phyloP scores from a whole-genome alignment of 2,329 filamentous ascomycete species.

The Talaromyces albobiverticillius region DNA sequence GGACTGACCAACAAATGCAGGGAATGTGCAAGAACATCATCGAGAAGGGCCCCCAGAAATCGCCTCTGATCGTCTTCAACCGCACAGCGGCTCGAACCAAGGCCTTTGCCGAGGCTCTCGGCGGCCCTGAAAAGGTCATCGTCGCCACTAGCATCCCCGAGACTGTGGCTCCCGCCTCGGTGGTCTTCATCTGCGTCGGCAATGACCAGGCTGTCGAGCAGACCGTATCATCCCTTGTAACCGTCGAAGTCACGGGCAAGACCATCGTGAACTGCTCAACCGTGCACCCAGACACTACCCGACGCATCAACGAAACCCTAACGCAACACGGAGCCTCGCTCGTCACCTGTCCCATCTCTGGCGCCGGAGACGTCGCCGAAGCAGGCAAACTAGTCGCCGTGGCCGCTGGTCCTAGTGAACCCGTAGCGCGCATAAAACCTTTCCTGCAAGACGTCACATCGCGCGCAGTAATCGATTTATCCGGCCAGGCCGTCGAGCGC shows the following conservation, averaged over 20 bases:
- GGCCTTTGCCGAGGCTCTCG: slow-evolving; percentile 61
- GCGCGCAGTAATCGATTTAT: slow-evolving; percentile 66
- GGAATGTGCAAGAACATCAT: slow-evolving; percentile 83
- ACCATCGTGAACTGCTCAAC: slow-evolving; percentile 85
- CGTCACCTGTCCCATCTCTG: slow-evolving; percentile 63
- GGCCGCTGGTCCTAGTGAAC: slow-evolving; percentile 61
- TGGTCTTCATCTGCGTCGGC: slow-evolving; percentile 77
- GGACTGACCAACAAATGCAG: slow-evolving; percentile 48
- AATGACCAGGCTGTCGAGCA: slow-evolving; percentile 71
- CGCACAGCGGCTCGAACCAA: slow-evolving; percentile 65
- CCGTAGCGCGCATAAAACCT: slow-evolving; percentile 64
- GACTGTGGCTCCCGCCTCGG: slow-evolving; percentile 65
- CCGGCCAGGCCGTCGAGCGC: slow-evolving; percentile 64
- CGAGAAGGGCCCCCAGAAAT: slow-evolving; percentile 68
- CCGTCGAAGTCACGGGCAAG: slow-evolving; percentile 64
- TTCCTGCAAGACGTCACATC: slow-evolving; percentile 72
- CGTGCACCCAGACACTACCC: slow-evolving; percentile 76
- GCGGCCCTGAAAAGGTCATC: slow-evolving; percentile 62
- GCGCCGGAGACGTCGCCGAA: slow-evolving; percentile 47
- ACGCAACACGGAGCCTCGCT: slow-evolving; percentile 65
- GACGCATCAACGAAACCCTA: slow-evolving; percentile 59
- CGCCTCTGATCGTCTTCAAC: slow-evolving; percentile 78
- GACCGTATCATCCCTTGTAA: slow-evolving; percentile 58
- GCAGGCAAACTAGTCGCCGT: slow-evolving; percentile 69
- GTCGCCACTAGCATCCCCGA: slow-evolving; percentile 62